Conservation (phyloP, 2,329 filamentous ascomycete genomes). For the Exophiala sp. region DNA sequence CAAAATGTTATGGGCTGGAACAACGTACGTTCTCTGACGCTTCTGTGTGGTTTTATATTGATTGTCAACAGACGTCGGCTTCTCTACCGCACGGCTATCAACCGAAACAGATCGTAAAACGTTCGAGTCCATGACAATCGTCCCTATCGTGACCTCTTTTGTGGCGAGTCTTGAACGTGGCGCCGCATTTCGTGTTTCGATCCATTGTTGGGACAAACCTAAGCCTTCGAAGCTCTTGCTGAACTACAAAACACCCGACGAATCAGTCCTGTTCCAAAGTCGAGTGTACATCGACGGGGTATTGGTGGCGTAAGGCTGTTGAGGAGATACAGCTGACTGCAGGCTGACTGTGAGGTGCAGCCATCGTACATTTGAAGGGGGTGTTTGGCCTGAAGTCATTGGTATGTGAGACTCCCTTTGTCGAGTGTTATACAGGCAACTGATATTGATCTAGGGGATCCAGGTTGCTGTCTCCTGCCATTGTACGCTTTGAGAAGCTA, state of each 20-base stretch:
- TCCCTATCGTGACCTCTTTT: conserved; percentile 67
- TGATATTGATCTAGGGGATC: conserved; percentile 11
- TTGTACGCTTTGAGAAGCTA: not conserved
- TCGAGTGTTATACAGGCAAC: not conserved
- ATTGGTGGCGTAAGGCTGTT: conserved; percentile 51
- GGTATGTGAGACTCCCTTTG: conserved; percentile 10
- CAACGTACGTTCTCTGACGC: conserved; percentile 40
- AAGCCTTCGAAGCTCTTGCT: conserved; percentile 53
- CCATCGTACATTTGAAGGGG: conserved; percentile 18
- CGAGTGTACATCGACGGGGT: conserved; percentile 64
- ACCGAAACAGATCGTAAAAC: conserved; percentile 5
- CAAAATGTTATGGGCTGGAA: conserved; percentile 61
- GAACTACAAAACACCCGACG: conserved; percentile 51
- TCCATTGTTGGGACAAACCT: conserved; percentile 66
- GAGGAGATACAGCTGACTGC: not conserved
- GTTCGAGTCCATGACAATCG: conserved; percentile 31
- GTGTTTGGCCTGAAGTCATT: conserved; percentile 42
- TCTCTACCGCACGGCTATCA: not conserved
- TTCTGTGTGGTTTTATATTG: conserved; percentile 7
- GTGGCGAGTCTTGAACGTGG: conserved; percentile 58
- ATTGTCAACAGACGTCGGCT: conserved; percentile 4
- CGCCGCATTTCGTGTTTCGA: conserved; percentile 62
- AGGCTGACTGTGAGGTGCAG: conserved; percentile 2
- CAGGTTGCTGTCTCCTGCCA: conserved; percentile 4
- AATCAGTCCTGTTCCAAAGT: conserved; percentile 58